Base-by-base conservation (phyloP, 2,329 filamentous ascomycete species). In the Neofusicoccum cordaticola region DNA sequence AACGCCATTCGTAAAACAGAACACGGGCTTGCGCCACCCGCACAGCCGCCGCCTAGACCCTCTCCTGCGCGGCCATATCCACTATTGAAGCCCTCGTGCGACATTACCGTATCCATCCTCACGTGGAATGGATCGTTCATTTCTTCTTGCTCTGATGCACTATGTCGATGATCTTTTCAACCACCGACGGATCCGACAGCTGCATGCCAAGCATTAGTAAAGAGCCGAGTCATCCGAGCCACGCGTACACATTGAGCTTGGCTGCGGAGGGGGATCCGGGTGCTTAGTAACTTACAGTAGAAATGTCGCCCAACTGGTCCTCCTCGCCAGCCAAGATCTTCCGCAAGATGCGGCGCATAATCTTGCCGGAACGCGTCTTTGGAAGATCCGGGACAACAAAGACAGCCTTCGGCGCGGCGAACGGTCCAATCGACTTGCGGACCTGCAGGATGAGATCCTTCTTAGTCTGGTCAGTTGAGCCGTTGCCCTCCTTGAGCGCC, bases 281-380 rank as follows among this genome's bases (percentile, higher is more conserved):
- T 66, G 62, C 56, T 62, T 22, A 35, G 51, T 35, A 53, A 48
- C 90, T 82, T 84, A 96, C 92, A 70, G 95, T 98, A 19, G 91
- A 91, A 41, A 85, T 96, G 75, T 99, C 95, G 71, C 95, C 95
- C 62, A 99, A 84, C 80, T 96, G 93, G 78, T 99, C 95, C 80
- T 97, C 94, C 83, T 99, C 95, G 41, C 94, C 94, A 15, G 93
- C 93, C 71, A 99, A 81, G 74, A 99, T 96, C 91, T 99, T 99
- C 73, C 95, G 87, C 82, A 99, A 81, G 75, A 99, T 96, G 69
- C 95, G 89, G 68, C 95, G 87, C 95, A 99, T 99, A 75, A 99
- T 99, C 90, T 99, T 99, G 70, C 95, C 95, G 71, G 91, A 96
- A 71, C 95, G 86, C 42, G 95, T 99, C 88, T 99, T 98, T 73